Base-by-base conservation (phyloP, 2,329 filamentous ascomycete genomes). In the Exophiala bonariae region DNA sequence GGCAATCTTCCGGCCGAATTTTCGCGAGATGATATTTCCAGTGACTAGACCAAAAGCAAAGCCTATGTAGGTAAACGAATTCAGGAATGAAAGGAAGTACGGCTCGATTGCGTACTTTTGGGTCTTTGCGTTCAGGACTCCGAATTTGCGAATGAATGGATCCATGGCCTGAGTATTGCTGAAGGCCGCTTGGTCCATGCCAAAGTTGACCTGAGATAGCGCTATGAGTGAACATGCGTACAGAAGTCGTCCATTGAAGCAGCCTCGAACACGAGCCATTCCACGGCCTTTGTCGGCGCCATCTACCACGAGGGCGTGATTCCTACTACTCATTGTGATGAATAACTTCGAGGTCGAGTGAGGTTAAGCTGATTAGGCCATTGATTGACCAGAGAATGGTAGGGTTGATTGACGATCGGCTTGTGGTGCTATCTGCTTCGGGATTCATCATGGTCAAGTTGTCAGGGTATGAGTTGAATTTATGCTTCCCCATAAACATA, bases 31-130 rank as follows among this genome's bases (percentile, higher is more conserved):
- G 23, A 26, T 6, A 11, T 11, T 26, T 26, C 23, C 23, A 26
- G 6, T 26, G 6, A 26, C 6, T 6, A 26, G 6, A 11, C 23
- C 23, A 11, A 26, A 26, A 6, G 6, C 23, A 11, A 26, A 26
- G 11, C 23, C 23, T 6, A 26, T 26, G 11, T 26, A 26, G 23
- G 23, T 26, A 6, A 26, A 40, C 31, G 64, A 66, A 18, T 68
- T 67, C 37, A 70, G 64, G 3, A 70, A 49, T 0, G 67, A 66
- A 10, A 66, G 50, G 59, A 59, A 70, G 2, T 53, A 63, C 1
- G 67, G 54, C 2, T 61, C 57, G 3, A 70, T 52, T 2, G 46
- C 44, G 28, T 64, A 70, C 2, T 44, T 42, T 2, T 58, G 50
- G 2, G 41, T 49, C 35, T 49, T 36, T 5, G 48, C 33, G 26